Base-by-base conservation (phyloP, 495 filamentous ascomycete genomes). In the Aspergillus coremiiformis region DNA sequence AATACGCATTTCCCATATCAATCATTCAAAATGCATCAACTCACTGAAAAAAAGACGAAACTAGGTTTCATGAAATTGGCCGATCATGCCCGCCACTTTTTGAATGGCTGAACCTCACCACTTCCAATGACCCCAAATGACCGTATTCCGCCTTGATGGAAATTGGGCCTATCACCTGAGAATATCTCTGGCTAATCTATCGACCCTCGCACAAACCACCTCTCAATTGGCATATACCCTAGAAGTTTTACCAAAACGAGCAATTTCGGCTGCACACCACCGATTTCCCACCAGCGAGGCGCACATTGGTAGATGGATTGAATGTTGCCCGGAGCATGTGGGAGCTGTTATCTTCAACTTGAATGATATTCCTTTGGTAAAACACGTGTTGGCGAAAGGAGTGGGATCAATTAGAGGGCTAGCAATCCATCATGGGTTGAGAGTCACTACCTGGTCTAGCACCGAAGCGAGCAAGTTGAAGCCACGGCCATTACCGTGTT, bases 181-280 rank as follows among this genome's bases (percentile, higher is more conserved):
- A 44, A 81, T 92, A 43, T 84, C 83, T 2, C 77, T 97, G 50
- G 92, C 90, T 35, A 96, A 96, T 64, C 73, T 96, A n/a, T 90
- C 92, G 10, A 90, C 86, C 79, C 86, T 20, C 83, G 93, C 43
- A 81, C 85, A 54, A 81, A 81, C 49, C 78, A 97, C 7, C 80
- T 95, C 33, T 88, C 83, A 1, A 66, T 94, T n/a, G 93, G 93
- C 10, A 90, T 86, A 6, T 93, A 87, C 64, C 66, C 94, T 23
- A 88, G 83, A 66, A 93, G 91, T 66, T 89, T 95, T 72, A 95
- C 89, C 42, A 96, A 96, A 78, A 87, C 4, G 85, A 88, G 22
- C 96, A 96, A 65, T 95, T 76, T 57, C 58, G 70, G 37, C 49
- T 72, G 14, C 60, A 66, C 49, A 61, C 70, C 39, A 72, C 69